Evolutionary conservation across 805 yeast species (phyloP).

Genomic region (Starmerella stigmatis): DNA sequence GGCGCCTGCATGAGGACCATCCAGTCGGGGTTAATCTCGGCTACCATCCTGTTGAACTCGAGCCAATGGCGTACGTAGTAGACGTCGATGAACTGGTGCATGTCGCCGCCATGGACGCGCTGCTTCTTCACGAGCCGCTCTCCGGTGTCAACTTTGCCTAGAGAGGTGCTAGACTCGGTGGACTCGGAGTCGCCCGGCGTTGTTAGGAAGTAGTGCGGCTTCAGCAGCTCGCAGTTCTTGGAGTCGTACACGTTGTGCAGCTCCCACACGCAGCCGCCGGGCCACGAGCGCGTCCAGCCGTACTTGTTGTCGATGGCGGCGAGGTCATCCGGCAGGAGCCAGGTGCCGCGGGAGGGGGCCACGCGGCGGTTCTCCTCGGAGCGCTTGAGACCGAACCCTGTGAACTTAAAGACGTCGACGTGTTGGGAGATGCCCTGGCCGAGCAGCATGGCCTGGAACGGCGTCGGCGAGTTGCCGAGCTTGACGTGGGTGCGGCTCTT

Average conservation of each 20-base stretch:
- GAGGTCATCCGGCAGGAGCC: constrained; percentile 47
- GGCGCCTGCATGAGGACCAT: constrained; percentile 71
- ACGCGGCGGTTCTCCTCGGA: constrained; percentile 46
- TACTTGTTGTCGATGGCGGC: constrained; percentile 45
- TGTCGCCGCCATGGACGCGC: constrained; percentile 6
- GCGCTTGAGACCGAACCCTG: constrained; percentile 61
- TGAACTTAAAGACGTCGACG: constrained; percentile 59
- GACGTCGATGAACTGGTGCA: constrained; percentile 39
- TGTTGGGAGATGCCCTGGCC: constrained; percentile 68
- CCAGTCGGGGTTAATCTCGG: constrained; percentile 37
- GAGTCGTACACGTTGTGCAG: constrained; percentile 68
- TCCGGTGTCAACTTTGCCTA: background rate
- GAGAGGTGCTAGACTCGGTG: background rate
- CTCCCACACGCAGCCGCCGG: constrained; percentile 74
- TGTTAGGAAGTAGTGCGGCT: constrained; percentile 42
- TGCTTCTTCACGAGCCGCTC: background rate
- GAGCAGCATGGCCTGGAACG: constrained; percentile 56
- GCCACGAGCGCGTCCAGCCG: constrained; percentile 71
- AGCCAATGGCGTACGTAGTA: constrained; percentile 56
- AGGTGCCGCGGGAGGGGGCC: constrained; percentile 55
- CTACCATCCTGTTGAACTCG: constrained; percentile 40
- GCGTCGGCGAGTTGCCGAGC: constrained; percentile 75
- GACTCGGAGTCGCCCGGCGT: background rate
- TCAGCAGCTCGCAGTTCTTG: constrained; percentile 29
- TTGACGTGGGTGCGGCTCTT: constrained; percentile 39